These are phyloP conservation scores for Arthroderma uncinatum DNA, from an alignment of 2,329 filamentous ascomycete genomes.

Conservation along the genomic window DNA sequence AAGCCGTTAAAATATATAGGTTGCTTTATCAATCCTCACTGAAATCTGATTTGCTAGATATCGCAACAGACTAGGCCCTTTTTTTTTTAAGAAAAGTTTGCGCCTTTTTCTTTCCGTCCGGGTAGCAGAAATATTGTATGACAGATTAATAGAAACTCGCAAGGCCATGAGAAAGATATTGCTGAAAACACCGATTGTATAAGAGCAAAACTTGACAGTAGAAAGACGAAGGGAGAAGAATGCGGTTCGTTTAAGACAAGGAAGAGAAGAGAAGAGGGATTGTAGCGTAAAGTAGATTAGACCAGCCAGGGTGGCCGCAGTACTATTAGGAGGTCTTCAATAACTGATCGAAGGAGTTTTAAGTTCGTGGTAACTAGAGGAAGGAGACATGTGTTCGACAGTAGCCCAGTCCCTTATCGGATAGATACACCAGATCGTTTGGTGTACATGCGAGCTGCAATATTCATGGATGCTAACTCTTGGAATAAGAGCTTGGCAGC, in stretches of 20 bases:
- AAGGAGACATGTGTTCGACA: background rate
- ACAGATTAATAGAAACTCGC: background rate
- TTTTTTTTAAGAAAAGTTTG: background rate
- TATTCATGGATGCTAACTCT: conserved; percentile 96
- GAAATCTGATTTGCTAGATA: background rate
- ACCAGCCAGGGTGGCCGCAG: background rate
- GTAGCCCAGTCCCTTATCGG: conserved; percentile 19
- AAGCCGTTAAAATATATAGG: no score
- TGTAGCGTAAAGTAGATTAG: background rate
- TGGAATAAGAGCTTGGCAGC: conserved; percentile 97
- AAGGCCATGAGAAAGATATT: background rate
- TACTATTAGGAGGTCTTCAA: background rate
- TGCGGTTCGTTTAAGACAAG: background rate
- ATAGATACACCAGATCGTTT: conserved; percentile 42
- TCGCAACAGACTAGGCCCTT: background rate
- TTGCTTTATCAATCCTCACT: background rate
- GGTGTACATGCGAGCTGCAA: conserved; percentile 94
- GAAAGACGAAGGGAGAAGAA: background rate
- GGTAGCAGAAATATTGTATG: background rate
- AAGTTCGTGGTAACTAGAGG: background rate
- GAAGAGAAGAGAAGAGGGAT: background rate
- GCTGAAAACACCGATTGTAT: background rate
- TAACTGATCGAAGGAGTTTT: background rate
- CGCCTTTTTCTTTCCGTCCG: conserved; percentile 5
- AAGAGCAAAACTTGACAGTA: background rate